phyloP scores from a whole-genome alignment of 108 stramenopile genomes.

The Nitzschia putrida region DNA sequence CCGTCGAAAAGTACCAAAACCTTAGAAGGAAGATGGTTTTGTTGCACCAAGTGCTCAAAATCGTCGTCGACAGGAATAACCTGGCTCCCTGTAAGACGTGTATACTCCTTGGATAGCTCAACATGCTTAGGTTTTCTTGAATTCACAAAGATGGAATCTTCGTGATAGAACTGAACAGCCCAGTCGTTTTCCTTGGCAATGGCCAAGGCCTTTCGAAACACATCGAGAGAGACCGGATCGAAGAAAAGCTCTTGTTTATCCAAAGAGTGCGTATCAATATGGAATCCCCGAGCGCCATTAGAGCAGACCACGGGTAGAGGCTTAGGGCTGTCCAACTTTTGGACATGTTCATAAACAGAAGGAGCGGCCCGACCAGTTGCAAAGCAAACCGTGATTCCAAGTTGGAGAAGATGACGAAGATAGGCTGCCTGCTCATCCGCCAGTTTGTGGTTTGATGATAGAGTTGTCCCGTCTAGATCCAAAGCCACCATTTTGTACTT shows the following conservation, averaged over 20 bases:
- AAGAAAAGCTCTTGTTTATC: constrained; percentile 30
- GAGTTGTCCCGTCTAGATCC: constrained; percentile 67
- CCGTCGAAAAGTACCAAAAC: constrained; percentile 45
- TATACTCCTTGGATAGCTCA: constrained; percentile 44
- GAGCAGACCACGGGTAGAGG: constrained; percentile 52
- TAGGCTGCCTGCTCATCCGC: constrained; percentile 49
- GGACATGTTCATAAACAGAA: constrained; percentile 37
- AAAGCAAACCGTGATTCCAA: constrained; percentile 49
- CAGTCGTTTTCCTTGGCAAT: constrained; percentile 46
- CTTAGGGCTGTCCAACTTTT: constrained; percentile 32
- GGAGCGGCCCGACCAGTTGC: constrained; percentile 64
- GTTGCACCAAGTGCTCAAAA: constrained; percentile 26
- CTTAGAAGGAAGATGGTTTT: constrained; percentile 49
- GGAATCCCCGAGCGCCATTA: constrained; percentile 59
- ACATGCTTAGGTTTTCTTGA: constrained; percentile 30
- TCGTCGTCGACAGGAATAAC: constrained; percentile 41
- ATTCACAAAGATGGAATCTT: constrained; percentile 57
- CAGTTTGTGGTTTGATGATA: constrained; percentile 45
- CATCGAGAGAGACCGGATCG: constrained; percentile 28
- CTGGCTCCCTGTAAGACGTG: constrained; percentile 46
- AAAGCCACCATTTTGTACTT: constrained; percentile 47
- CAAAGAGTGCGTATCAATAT: constrained; percentile 10
- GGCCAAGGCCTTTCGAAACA: constrained; percentile 31
- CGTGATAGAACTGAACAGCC: constrained; percentile 60
- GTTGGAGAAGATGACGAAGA: constrained; percentile 37